Evolutionary conservation across 129 eudicot genomes (phyloP).

Genomic region (Gnaphalium uliginosum): DNA sequence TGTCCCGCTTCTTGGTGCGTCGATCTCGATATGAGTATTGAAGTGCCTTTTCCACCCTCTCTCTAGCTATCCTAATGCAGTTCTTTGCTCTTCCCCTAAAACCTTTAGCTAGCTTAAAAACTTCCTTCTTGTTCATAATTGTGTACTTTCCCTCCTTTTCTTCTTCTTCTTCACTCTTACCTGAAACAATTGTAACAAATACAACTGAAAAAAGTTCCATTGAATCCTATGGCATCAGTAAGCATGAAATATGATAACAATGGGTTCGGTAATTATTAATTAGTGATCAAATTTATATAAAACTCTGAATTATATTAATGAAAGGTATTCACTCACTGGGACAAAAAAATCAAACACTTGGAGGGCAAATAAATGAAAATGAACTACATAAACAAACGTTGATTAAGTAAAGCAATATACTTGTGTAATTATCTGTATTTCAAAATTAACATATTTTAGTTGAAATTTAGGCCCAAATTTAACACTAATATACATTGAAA

Average conservation of each 20-base stretch:
- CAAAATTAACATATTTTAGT: neutral
- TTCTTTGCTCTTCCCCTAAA: conserved; percentile 94
- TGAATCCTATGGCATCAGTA: too few relatives aligned
- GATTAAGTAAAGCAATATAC: neutral
- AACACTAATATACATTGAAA: too few relatives aligned
- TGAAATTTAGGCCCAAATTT: neutral
- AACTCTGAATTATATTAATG: neutral
- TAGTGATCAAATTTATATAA: neutral
- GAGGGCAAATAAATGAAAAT: neutral
- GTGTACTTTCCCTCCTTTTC: neutral
- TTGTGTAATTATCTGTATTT: neutral
- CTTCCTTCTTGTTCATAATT: conserved; percentile 89
- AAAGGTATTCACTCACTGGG: neutral
- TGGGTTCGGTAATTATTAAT: too few relatives aligned
- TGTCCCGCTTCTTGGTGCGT: conserved; percentile 89
- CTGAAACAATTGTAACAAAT: neutral
- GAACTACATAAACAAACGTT: neutral
- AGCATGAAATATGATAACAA: too few relatives aligned
- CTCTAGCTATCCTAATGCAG: conserved; percentile 88
- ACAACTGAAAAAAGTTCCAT: neutral
- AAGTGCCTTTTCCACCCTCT: conserved; percentile 92
- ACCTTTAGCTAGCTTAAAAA: conserved; percentile 86
- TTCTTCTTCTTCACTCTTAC: neutral
- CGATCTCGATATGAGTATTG: conserved; percentile 94
- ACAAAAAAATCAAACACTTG: neutral